phyloP scores from a whole-genome alignment of 345 rosid species.

The Pistacia atlantica region DNA sequence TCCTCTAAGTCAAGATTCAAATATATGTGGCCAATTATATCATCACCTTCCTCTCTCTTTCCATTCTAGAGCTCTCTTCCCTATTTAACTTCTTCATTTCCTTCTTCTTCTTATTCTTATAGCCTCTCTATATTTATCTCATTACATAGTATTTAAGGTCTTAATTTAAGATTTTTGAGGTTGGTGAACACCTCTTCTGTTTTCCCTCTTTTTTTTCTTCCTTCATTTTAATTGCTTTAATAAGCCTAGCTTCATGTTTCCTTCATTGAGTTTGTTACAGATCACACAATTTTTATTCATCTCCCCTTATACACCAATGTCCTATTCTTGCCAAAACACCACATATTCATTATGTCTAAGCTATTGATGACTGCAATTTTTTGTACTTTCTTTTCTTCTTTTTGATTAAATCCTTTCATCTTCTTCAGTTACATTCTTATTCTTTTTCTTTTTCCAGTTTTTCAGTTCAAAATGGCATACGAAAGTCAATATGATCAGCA shows the following conservation, averaged over 20 bases:
- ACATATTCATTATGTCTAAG: too few species aligned
- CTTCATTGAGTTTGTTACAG: background rate
- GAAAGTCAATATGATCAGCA: constrained; percentile 28
- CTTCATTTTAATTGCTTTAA: background rate
- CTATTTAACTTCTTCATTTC: constrained; percentile 19
- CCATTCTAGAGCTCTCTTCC: background rate
- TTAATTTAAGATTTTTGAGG: background rate
- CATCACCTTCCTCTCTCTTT: constrained; percentile 12
- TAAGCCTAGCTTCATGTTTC: background rate
- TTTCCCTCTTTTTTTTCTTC: background rate
- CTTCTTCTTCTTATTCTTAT: background rate
- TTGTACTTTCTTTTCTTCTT: too few species aligned
- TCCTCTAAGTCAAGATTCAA: background rate
- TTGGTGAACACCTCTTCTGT: background rate
- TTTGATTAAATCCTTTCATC: background rate
- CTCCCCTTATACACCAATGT: background rate
- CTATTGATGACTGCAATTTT: too few species aligned
- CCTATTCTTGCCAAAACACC: too few species aligned
- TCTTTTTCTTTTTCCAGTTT: background rate
- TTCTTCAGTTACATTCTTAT: background rate
- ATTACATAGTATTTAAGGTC: background rate
- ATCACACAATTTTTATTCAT: background rate
- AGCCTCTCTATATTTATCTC: background rate
- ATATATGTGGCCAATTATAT: background rate
- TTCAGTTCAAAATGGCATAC: constrained; percentile 34